Percentiles rank a stretch among this genome's conserved stretches.
Conservation (phyloP, 2,329 filamentous ascomycete genomes). For the Colletotrichum shisoi region DNA sequence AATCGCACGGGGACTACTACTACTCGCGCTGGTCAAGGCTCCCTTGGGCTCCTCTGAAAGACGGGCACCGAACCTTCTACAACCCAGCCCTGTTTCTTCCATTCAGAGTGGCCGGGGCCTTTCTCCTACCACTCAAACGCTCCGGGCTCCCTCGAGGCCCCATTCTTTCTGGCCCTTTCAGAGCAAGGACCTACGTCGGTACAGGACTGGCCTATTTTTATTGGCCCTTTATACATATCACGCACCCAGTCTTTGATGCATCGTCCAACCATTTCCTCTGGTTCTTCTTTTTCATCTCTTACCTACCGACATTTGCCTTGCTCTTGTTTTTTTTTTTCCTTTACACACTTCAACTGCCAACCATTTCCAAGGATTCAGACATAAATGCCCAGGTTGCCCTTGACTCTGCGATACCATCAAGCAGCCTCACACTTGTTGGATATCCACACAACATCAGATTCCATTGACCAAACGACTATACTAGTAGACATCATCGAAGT, state of each 20-base stretch:
- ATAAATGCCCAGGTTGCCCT: constrained; percentile 6
- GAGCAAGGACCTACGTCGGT: constrained; percentile 25
- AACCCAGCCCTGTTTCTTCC: constrained; percentile 39
- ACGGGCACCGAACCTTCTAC: constrained; percentile 42
- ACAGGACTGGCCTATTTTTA: not conserved
- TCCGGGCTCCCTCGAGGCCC: constrained; percentile 5
- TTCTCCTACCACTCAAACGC: constrained; percentile 23
- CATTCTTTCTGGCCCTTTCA: constrained; percentile 21
- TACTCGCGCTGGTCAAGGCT: constrained; percentile 24
- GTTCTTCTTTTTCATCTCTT: constrained; percentile 22
- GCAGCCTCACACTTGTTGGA: constrained; percentile 8
- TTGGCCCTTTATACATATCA: constrained; percentile 37
- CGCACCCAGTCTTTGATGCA: constrained; percentile 14
- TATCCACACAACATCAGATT: constrained; percentile 5
- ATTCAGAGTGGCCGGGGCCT: constrained; percentile 29
- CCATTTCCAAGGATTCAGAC: constrained; percentile 19
- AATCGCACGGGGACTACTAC: constrained; percentile 30
- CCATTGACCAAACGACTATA: constrained; percentile 20
- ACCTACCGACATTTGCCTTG: constrained; percentile 4
- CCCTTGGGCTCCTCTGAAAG: constrained; percentile 27
- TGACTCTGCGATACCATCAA: constrained; percentile 4
- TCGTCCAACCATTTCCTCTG: constrained; percentile 28
- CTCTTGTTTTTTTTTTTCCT: constrained; percentile 39
- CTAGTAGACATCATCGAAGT: constrained; percentile 8
- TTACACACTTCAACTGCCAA: constrained; percentile 37